These are phyloP conservation scores for Arthroderma sp. DNA, from an alignment of 2,329 filamentous ascomycete species.

Conservation along the genomic window DNA sequence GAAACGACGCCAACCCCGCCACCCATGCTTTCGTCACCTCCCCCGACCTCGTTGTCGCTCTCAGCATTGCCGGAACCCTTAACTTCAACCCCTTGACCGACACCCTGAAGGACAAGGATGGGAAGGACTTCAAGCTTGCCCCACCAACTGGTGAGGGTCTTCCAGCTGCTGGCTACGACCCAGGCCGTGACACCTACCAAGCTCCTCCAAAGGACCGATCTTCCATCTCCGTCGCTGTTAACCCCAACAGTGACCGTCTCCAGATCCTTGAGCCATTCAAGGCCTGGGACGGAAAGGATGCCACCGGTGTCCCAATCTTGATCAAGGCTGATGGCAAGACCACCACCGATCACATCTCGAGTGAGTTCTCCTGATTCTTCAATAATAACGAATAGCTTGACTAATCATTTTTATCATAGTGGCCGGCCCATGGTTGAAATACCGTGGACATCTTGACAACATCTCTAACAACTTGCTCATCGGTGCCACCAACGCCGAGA, in stretches of 20 bases:
- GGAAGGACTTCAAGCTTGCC: slow-evolving; percentile 86
- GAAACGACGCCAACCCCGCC: slow-evolving; percentile 90
- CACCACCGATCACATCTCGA: slow-evolving; percentile 93
- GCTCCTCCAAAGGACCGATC: slow-evolving; percentile 71
- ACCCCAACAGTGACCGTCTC: slow-evolving; percentile 82
- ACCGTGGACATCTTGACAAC: slow-evolving; percentile 97
- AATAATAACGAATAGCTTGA: slow-evolving; percentile 2
- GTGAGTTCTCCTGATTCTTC: slow-evolving; percentile 13
- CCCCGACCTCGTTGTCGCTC: slow-evolving; percentile 74
- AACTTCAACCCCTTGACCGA: slow-evolving; percentile 95
- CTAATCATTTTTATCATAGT: slow-evolving; percentile 26
- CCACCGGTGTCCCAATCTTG: slow-evolving; percentile 68
- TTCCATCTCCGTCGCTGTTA: slow-evolving; percentile 63
- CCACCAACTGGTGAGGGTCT: slow-evolving; percentile 70
- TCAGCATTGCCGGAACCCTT: slow-evolving; percentile 70
- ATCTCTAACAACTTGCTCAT: slow-evolving; percentile 99
- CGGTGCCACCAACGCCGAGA: slow-evolving; percentile 89
- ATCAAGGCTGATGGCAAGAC: slow-evolving; percentile 97
- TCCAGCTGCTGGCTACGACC: slow-evolving; percentile 70
- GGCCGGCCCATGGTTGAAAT: slow-evolving; percentile 96
- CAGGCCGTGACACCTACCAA: slow-evolving; percentile 89
- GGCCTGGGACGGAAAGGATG: slow-evolving; percentile 87
- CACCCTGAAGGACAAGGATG: slow-evolving; percentile 83
- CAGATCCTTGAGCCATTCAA: slow-evolving; percentile 80
- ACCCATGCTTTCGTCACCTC: slow-evolving; percentile 90